Conservation (phyloP, 2,329 filamentous ascomycete genomes). For the Phoma sp. region DNA sequence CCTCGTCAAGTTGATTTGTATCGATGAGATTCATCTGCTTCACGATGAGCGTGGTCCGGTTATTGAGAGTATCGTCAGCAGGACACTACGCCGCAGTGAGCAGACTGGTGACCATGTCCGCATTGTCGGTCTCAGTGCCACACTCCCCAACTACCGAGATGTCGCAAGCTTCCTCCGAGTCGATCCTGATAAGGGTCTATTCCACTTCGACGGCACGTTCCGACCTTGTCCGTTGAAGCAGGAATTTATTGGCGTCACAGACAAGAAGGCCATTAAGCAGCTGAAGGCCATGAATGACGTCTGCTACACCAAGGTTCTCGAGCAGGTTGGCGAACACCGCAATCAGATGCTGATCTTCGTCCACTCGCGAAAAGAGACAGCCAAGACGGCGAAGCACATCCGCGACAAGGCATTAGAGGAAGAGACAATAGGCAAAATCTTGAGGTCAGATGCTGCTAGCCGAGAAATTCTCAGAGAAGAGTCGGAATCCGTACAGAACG, state of each 20-base stretch:
- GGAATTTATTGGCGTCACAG: constrained; percentile 96
- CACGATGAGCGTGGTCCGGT: constrained; percentile 98
- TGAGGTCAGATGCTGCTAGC: constrained; percentile 90
- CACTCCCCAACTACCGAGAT: constrained; percentile 94
- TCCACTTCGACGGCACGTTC: constrained; percentile 95
- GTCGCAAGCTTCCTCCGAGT: constrained; percentile 95
- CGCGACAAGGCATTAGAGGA: constrained; percentile 95
- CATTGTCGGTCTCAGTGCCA: constrained; percentile 91
- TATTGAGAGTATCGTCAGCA: constrained; percentile 93
- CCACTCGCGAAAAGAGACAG: constrained; percentile 96
- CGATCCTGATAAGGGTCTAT: constrained; percentile 82
- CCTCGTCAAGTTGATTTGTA: constrained; percentile 93
- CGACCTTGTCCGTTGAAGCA: constrained; percentile 93
- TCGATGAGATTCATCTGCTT: constrained; percentile 96
- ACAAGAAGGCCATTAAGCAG: constrained; percentile 98
- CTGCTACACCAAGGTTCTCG: constrained; percentile 95
- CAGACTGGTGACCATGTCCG: constrained; percentile 94
- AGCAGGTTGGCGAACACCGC: constrained; percentile 89
- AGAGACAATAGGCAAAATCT: constrained; percentile 95
- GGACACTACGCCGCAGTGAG: constrained; percentile 91
- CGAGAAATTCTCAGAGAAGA: constrained; percentile 88
- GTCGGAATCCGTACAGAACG: constrained; percentile 80
- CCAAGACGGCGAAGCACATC: constrained; percentile 95
- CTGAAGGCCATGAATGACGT: constrained; percentile 99
- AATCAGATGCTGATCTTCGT: constrained; percentile 99